Conservation (phyloP, 768 basidiomycete genomes). For the Peribolospora baueri region DNA sequence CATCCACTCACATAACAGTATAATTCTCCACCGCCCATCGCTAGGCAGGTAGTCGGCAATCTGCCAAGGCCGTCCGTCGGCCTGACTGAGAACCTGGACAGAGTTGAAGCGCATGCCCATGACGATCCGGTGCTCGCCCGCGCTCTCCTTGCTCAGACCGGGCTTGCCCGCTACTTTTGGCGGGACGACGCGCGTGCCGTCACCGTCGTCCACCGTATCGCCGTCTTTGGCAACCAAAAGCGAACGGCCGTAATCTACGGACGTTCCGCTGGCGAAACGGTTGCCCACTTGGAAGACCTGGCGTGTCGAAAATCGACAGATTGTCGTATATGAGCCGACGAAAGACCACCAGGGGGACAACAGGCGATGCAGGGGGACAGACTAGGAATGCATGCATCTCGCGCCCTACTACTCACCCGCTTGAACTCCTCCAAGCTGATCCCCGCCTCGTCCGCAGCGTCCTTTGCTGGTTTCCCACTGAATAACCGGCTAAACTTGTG, state of each 20-base stretch:
- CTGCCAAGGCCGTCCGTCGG: conserved; percentile 4
- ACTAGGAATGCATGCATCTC: neutral
- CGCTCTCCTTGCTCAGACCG: conserved; percentile 4
- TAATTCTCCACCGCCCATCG: too few relatives aligned
- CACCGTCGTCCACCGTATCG: neutral
- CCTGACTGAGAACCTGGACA: conserved; percentile 12
- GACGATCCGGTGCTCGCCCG: conserved; percentile 7
- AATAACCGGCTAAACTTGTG: conserved; percentile 36
- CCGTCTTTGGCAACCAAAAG: conserved; percentile 6
- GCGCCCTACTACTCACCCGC: neutral
- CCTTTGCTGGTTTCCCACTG: conserved; percentile 38
- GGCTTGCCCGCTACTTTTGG: neutral
- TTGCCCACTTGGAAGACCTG: conserved; percentile 7
- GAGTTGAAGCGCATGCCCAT: conserved; percentile 13
- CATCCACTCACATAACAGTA: too few relatives aligned
- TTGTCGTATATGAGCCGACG: neutral
- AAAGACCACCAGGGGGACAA: neutral
- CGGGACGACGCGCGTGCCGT: too few relatives aligned
- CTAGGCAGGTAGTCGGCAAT: neutral
- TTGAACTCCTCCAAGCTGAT: conserved; percentile 13
- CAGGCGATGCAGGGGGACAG: neutral
- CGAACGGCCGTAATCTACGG: conserved; percentile 14
- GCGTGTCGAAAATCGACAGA: neutral
- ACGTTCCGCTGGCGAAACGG: conserved; percentile 11
- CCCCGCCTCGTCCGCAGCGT: conserved; percentile 7